Percentiles rank a stretch among this genome's conserved stretches.
Evolutionary conservation across 2,329 filamentous ascomycete species (phyloP).

Genomic region (Davidsoniella virescens): DNA sequence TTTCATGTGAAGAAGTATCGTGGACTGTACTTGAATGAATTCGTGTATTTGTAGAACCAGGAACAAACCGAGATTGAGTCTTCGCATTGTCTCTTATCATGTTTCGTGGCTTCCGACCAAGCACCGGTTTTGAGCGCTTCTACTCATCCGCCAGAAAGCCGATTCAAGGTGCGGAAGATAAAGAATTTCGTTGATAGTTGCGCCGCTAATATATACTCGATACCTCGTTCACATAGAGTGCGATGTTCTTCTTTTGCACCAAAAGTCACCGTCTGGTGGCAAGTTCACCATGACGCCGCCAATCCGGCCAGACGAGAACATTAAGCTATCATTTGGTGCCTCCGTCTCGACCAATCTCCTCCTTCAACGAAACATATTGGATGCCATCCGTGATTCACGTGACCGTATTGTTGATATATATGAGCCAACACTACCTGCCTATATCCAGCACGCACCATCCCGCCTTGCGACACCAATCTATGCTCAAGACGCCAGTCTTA

Average conservation of each 20-base stretch:
- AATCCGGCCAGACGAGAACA: slow-evolving; percentile 19
- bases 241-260: slow-evolving; percentile 26
- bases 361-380: slow-evolving; percentile 45
- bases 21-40: background rate
- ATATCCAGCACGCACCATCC: slow-evolving; percentile 44
- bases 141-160: slow-evolving; percentile 7
- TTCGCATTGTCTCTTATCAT: background rate
- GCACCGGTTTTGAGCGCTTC: background rate
- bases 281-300: slow-evolving; percentile 25
- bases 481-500: slow-evolving; percentile 56
- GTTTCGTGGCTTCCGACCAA: background rate
- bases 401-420: slow-evolving; percentile 38
- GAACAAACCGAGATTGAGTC: too few relatives aligned
- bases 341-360: slow-evolving; percentile 36
- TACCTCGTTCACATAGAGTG: slow-evolving; percentile 19
- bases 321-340: slow-evolving; percentile 29
- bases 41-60: background rate
- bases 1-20: background rate
- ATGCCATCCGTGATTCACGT: slow-evolving; percentile 37
- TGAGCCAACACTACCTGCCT: slow-evolving; percentile 55
- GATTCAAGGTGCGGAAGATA: slow-evolving; percentile 26
- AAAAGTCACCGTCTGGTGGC: slow-evolving; percentile 19
- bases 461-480: slow-evolving; percentile 64
- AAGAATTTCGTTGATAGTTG: slow-evolving; percentile 44
- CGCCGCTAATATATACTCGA: slow-evolving; percentile 21